Percentiles rank a stretch among this genome's conserved stretches.
phyloP scores from a whole-genome alignment of 164 flowering plant genomes.

The Taxillus chinensis region DNA sequence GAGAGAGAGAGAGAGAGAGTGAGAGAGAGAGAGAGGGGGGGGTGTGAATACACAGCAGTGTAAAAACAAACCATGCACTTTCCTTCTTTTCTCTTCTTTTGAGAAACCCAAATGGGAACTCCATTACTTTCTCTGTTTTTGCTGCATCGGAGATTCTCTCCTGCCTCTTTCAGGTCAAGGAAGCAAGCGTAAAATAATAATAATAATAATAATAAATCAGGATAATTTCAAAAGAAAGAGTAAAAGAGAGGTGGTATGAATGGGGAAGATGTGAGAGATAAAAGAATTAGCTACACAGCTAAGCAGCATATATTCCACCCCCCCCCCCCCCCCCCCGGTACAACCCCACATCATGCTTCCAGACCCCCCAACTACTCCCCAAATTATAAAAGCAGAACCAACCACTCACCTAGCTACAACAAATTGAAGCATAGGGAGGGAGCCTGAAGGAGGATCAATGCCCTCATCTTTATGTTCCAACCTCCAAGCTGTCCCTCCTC shows the following conservation, averaged over 20 bases:
- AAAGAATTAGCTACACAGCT: conserved; percentile 34
- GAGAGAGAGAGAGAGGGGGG: conserved; percentile 19
- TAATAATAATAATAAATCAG: neutral
- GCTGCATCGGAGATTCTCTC: conserved; percentile 58
- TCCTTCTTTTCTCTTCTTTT: conserved; percentile 64
- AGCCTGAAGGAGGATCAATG: conserved; percentile 9
- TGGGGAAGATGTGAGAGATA: conserved; percentile 20
- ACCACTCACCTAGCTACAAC: conserved; percentile 14
- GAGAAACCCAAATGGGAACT: conserved; percentile 39
- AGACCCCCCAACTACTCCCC: conserved; percentile 30
- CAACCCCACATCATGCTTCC: conserved; percentile 65
- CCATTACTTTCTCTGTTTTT: conserved; percentile 51
- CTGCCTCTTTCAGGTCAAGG: conserved; percentile 43
- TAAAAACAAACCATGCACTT: conserved; percentile 65
- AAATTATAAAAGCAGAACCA: conserved; percentile 27
- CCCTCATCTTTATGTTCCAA: conserved; percentile 10
- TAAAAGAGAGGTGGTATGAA: conserved; percentile 18
- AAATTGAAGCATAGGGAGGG: conserved; percentile 7
- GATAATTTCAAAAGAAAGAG: neutral
- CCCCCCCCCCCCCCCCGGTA: conserved; percentile 15
- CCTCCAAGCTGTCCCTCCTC: conserved; percentile 7
- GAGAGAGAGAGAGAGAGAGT: neutral
- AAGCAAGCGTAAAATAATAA: conserved; percentile 12
- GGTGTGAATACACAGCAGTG: conserved; percentile 29
- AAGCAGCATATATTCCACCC: conserved; percentile 69